Percentiles rank a stretch among this genome's conserved stretches.
Evolutionary conservation across 2,329 filamentous ascomycete species (phyloP).

Genomic region (Pseudodiploospora longispora): DNA sequence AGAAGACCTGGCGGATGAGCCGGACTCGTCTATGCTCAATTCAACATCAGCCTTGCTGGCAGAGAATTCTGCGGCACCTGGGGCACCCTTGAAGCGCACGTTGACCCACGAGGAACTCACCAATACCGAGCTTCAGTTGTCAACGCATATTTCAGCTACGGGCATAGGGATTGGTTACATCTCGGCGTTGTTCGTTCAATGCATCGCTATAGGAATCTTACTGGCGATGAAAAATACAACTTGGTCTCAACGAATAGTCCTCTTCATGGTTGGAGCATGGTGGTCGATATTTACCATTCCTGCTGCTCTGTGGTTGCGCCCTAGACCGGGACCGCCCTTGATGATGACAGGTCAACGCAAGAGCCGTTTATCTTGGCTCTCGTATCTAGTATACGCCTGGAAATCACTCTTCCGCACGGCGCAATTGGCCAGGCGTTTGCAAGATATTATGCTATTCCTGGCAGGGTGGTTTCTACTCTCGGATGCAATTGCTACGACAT

Average conservation of each 20-base stretch:
- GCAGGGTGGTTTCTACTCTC: conserved; percentile 90
- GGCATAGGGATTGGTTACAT: conserved; percentile 93
- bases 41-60: conserved; percentile 42
- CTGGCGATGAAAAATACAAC: conserved; percentile 66
- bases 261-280: conserved; percentile 84
- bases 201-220: conserved; percentile 69
- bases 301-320: conserved; percentile 76
- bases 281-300: conserved; percentile 91
- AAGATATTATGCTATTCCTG: conserved; percentile 72
- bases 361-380: conserved; percentile 42
- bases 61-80: conserved; percentile 14
- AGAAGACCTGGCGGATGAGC: conserved; percentile 21
- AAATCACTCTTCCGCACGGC: conserved; percentile 74
- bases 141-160: conserved; percentile 82
- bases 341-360: conserved; percentile 29
- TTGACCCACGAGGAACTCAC: conserved; percentile 44
- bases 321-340: conserved; percentile 80
- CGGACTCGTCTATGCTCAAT: conserved; percentile 24
- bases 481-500: conserved; percentile 90
- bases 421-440: conserved; percentile 61
- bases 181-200: conserved; percentile 77
- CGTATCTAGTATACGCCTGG: conserved; percentile 80
- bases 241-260: conserved; percentile 76
- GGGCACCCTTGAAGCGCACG: conserved; percentile 26
- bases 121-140: conserved; percentile 65